Conservation (phyloP, 208 protist genomes). For the Acanthamoeba castellanii region DNA sequence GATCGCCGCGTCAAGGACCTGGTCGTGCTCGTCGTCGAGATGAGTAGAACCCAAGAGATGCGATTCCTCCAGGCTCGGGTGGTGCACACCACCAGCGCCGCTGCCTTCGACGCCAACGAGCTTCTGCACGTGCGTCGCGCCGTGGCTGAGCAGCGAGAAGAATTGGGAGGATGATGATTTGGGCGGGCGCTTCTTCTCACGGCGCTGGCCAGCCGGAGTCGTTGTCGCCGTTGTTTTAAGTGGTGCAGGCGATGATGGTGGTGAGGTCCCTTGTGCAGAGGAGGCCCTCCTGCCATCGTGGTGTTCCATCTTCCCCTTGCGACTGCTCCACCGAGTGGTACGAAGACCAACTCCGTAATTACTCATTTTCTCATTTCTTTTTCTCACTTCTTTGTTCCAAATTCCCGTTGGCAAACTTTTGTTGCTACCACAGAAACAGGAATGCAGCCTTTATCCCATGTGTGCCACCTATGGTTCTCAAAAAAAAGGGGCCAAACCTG, state of each 20-base stretch:
- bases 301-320: not conserved
- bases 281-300: no score
- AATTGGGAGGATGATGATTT: constrained; percentile 43
- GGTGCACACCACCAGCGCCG: not conserved
- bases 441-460: no score
- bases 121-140: constrained; percentile 5
- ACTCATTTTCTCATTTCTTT: no score
- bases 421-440: no score
- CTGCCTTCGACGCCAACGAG: not conserved
- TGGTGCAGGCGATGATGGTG: not conserved
- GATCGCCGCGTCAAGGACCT: not conserved
- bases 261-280: no score
- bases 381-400: no score
- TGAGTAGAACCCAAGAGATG: not conserved
- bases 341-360: no score
- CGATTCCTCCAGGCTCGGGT: not conserved
- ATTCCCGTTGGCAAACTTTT: no score
- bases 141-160: constrained; percentile 42
- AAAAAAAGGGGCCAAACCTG: no score
- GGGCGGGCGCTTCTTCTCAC: constrained; percentile 49
- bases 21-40: not conserved
- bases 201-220: not conserved
- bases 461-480: no score
- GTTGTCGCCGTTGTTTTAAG: not conserved
- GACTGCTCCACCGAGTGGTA: not conserved